Percentiles rank a stretch among this genome's conserved stretches.
Conservation (phyloP, 441 rosid genomes). For the Macaranga tanarius region DNA sequence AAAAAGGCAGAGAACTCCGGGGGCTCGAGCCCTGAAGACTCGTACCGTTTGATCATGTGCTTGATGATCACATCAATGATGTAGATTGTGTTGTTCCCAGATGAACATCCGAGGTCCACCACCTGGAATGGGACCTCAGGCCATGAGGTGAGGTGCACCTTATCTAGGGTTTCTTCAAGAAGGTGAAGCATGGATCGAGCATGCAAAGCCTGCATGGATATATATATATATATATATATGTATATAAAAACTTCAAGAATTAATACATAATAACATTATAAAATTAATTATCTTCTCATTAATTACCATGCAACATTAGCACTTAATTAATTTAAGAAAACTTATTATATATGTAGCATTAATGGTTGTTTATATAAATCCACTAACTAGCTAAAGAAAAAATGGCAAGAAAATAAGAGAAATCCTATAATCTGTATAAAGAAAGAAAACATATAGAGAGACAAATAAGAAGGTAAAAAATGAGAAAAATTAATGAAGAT, state of each 20-base stretch:
- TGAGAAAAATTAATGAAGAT: not conserved
- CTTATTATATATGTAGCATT: no score
- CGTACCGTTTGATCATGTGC: conserved; percentile 71
- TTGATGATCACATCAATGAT: conserved; percentile 67
- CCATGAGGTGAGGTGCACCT: conserved; percentile 45
- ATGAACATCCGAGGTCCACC: conserved; percentile 83
- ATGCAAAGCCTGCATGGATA: conserved; percentile 61
- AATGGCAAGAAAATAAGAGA: no score
- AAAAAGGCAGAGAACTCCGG: conserved; percentile 87
- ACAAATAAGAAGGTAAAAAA: not conserved
- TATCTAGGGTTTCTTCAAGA: conserved; percentile 76
- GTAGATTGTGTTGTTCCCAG: conserved; percentile 68
- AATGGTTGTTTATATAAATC: not conserved
- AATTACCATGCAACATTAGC: no score
- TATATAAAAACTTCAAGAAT: no score
- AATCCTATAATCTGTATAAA: not conserved
- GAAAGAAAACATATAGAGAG: not conserved
- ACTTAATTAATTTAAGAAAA: no score
- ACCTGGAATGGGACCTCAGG: conserved; percentile 59
- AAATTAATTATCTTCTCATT: no score
- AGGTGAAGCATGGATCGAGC: conserved; percentile 88
- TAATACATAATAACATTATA: no score
- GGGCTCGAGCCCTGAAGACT: conserved; percentile 45
- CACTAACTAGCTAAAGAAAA: no score
- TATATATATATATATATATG: no score